These are phyloP conservation scores for Brettanomyces bruxellensis DNA, from an alignment of 805 yeast species.

Conservation along the genomic window DNA sequence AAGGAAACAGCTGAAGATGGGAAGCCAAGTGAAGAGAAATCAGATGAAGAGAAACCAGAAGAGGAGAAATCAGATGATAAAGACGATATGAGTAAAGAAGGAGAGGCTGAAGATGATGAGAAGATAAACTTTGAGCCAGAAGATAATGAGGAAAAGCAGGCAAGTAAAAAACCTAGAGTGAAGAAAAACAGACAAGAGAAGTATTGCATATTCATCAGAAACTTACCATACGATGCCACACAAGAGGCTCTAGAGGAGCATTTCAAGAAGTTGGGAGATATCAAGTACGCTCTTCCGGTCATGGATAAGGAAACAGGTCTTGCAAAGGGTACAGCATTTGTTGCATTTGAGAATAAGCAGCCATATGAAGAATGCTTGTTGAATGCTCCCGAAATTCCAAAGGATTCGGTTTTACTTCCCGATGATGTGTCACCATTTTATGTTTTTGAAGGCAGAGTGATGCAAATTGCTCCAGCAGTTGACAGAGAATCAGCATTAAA, in stretches of 20 bases:
- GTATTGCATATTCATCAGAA: constrained; percentile 77
- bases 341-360: constrained; percentile 61
- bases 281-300: constrained; percentile 90
- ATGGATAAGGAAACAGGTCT: constrained; percentile 76
- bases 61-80: constrained; percentile 29
- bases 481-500: constrained; percentile 74
- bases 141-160: constrained; percentile 25
- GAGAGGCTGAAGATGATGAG: constrained; percentile 24
- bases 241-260: constrained; percentile 69
- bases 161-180: constrained; percentile 8
- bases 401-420: constrained; percentile 64
- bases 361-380: constrained; percentile 61
- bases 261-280: constrained; percentile 75
- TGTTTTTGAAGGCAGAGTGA: constrained; percentile 86
- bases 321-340: constrained; percentile 93
- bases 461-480: constrained; percentile 78
- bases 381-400: constrained; percentile 64
- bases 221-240: constrained; percentile 91
- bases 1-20: constrained; percentile 32
- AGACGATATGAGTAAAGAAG: constrained; percentile 24
- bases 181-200: constrained; percentile 56
- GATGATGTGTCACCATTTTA: constrained; percentile 88
- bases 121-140: constrained; percentile 22
- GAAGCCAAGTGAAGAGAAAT: constrained; percentile 28
- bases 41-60: constrained; percentile 23